Evolutionary conservation across 768 basidiomycete species (phyloP).

Genomic region (Mycena vitilis): DNA sequence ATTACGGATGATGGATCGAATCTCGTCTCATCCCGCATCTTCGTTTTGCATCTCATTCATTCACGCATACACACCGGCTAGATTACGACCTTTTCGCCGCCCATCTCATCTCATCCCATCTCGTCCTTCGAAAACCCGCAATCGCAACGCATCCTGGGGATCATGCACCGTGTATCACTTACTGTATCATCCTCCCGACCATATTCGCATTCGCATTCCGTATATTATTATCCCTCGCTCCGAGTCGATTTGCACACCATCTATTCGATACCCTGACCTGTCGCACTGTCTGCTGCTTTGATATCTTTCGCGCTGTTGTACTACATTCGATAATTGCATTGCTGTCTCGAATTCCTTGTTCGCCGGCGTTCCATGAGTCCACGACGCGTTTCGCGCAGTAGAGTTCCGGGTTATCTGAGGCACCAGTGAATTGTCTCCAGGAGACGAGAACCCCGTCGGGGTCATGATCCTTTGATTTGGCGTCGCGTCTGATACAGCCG

Average conservation of each 20-base stretch:
- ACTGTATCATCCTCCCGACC: conserved; percentile 29
- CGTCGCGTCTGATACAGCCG: too few relatives aligned
- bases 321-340: conserved; percentile 27
- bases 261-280: not conserved
- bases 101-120: not conserved
- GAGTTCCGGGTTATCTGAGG: too few relatives aligned
- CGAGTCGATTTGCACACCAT: not conserved
- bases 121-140: conserved; percentile 8
- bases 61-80: conserved; percentile 30
- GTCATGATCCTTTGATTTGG: too few relatives aligned
- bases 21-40: not conserved
- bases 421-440: too few relatives aligned
- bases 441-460: too few relatives aligned
- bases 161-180: conserved; percentile 20
- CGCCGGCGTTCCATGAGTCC: too few relatives aligned
- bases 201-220: conserved; percentile 10
- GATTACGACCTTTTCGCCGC: conserved; percentile 31
- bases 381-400: too few relatives aligned
- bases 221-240: too few relatives aligned
- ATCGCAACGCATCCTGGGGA: conserved; percentile 25
- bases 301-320: not conserved
- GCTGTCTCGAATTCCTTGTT: not conserved
- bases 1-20: conserved; percentile 46
- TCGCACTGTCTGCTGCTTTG: conserved; percentile 24
- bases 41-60: conserved; percentile 5